Evolutionary conservation across 176 grass and related monocot genomes (phyloP), one percentile per base, ranked within the genome.

Genomic region (Elaeis guineensis): DNA sequence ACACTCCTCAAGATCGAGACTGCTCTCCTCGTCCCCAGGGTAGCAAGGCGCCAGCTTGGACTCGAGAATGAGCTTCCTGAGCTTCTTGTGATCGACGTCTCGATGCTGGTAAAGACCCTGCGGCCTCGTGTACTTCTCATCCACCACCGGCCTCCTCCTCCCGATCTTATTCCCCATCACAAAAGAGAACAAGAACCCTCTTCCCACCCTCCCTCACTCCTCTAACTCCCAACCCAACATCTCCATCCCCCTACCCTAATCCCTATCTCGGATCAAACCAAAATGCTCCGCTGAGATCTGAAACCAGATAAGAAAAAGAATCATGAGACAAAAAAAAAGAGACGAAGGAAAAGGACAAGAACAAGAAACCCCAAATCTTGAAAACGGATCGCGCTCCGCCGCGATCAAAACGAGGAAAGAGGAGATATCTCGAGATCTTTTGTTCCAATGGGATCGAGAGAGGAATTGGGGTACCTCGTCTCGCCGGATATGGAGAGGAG

Each of bases 41-140:
- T 91, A 97, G 72, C 93, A 97, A 21, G 93, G 93, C 48, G 93
- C 87, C 55, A 97, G 81, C 73, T 97, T 97, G 84, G 93, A 86
- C 64, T 97, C 87, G 25, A 97, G 87, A 69, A 97, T 92, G 39
- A 97, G 84, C 81, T 97, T 97, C 70, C 87, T 89, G 51, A 97
- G 80, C 75, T 97, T 97, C 80, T 92, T 97, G 57, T 89, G 78
- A 74, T 97, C 93, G 68, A 97, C 91, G 72, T 89, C 87, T 56
- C 59, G 58, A 78, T 91, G 87, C 75, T 91, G 80, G 69, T 92
- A 97, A 24, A 91, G 82, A 50, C 93, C 93, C 79, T 97, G 93
- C 61, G 93, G 93, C 62, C 84, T 76, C 52, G 87, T 89, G 80
- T 81, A 97, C 25, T 76, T 75, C 69, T 97, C 93, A 78, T 97